phyloP scores from a whole-genome alignment of 495 filamentous ascomycete species.

The Mytilinidion resinicola region DNA sequence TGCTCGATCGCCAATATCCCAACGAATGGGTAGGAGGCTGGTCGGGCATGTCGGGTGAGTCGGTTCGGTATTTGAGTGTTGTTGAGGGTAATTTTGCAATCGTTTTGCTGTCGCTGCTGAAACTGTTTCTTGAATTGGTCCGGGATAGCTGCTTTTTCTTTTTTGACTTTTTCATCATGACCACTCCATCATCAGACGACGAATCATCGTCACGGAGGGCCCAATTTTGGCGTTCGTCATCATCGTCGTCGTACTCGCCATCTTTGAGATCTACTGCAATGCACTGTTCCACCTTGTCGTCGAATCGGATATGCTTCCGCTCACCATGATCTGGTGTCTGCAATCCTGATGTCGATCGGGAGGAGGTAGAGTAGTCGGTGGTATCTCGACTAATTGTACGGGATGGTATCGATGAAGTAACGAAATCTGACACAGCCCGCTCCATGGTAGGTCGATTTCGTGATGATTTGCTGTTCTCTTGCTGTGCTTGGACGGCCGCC shows the following conservation, averaged over 20 bases:
- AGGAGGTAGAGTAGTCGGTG: constrained; percentile 49
- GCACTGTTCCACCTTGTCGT: constrained; percentile 90
- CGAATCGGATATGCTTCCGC: constrained; percentile 88
- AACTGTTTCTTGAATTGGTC: constrained; percentile 48
- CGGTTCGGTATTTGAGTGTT: constrained; percentile 80
- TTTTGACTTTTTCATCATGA: constrained; percentile 65
- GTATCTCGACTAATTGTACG: constrained; percentile 50
- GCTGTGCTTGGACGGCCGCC: constrained; percentile 84
- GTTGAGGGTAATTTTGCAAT: constrained; percentile 92
- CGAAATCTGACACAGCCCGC: constrained; percentile 62
- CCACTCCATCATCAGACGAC: constrained; percentile 70
- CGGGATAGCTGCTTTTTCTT: constrained; percentile 39
- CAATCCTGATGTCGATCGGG: constrained; percentile 55
- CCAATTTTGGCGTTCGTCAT: constrained; percentile 37
- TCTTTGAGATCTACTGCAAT: constrained; percentile 86
- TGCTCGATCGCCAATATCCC: constrained; percentile 33
- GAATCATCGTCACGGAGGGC: constrained; percentile 49
- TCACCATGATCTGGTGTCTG: constrained; percentile 59
- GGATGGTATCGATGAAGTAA: constrained; percentile 47
- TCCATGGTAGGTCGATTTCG: constrained; percentile 41
- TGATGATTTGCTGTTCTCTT: constrained; percentile 46
- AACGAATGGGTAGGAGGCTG: constrained; percentile 35
- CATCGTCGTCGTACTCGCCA: constrained; percentile 62
- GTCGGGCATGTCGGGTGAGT: constrained; percentile 60
- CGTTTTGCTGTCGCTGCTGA: constrained; percentile 68